Conservation (phyloP, 2,329 filamentous ascomycete species). For the Fusarium verticillioides region DNA sequence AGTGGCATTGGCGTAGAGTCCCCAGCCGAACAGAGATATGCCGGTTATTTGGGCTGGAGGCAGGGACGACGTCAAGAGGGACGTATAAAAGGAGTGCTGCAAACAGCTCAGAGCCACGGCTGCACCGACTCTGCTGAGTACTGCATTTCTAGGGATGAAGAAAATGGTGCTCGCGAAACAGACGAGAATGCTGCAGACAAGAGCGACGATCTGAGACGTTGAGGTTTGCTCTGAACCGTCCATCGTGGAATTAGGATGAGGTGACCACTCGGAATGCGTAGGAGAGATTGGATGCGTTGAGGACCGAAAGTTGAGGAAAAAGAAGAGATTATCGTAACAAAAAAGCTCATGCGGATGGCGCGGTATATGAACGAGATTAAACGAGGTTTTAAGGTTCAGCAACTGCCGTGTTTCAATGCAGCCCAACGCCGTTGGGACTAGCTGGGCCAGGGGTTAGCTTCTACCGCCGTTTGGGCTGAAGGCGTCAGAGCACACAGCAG, state of each 20-base stretch:
- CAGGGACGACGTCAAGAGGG: not conserved
- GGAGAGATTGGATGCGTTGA: not conserved
- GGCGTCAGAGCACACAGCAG: not conserved
- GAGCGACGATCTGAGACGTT: not conserved
- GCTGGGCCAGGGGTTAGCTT: not conserved
- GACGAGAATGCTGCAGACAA: not conserved
- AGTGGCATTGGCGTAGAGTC: not conserved
- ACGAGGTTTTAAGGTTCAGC: not conserved
- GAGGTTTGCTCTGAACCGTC: too few relatives aligned
- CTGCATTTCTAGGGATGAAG: not conserved
- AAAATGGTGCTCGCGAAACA: not conserved
- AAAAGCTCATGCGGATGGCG: not conserved
- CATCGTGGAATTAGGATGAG: not conserved
- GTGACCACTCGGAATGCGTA: not conserved
- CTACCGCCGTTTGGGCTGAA: not conserved
- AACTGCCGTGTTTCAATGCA: not conserved
- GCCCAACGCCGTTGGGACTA: not conserved
- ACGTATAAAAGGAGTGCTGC: not conserved
- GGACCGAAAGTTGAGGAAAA: not conserved
- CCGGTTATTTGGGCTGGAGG: not conserved
- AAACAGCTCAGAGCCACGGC: not conserved
- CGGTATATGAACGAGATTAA: not conserved
- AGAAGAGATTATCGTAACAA: not conserved
- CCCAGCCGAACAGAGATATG: not conserved
- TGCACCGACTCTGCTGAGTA: not conserved